These are phyloP conservation scores for Backusella tarrabulga DNA, from an alignment of 192 early-diverging fungal genomes.

Conservation along the genomic window DNA sequence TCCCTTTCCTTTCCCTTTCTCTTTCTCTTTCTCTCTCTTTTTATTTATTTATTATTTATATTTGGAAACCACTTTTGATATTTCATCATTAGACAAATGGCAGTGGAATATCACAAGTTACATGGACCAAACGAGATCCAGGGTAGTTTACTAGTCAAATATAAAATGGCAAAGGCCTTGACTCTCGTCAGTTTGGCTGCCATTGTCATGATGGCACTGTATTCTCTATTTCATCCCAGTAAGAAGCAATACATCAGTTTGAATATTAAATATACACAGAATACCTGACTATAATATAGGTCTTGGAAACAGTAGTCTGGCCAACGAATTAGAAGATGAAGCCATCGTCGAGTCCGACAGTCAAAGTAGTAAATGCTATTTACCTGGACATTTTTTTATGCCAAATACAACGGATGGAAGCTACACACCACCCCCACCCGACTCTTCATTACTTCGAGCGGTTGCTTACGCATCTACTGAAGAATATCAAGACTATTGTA, in stretches of 20 bases:
- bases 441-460: constrained; percentile 14
- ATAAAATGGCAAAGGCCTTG: constrained; percentile 27
- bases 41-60: not conserved
- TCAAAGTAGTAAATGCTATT: constrained; percentile 12
- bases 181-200: constrained; percentile 29
- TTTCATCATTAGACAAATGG: not conserved
- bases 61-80: not conserved
- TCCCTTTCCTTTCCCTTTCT: not conserved
- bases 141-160: constrained; percentile 22
- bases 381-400: constrained; percentile 16
- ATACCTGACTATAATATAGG: not conserved
- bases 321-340: not conserved
- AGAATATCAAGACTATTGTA: constrained; percentile 25
- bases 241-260: not conserved
- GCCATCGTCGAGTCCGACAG: not conserved
- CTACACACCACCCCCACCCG: constrained; percentile 29
- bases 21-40: not conserved
- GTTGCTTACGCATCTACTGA: not conserved
- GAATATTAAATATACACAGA: not conserved
- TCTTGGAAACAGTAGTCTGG: not conserved
- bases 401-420: constrained; percentile 24
- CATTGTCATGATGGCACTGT: constrained; percentile 24
- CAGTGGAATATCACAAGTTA: constrained; percentile 7
- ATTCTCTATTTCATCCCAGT: constrained; percentile 29
- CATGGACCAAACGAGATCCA: not conserved